Base-by-base conservation (phyloP, 2,329 filamentous ascomycete species). In the Aureobasidium uvarum region DNA sequence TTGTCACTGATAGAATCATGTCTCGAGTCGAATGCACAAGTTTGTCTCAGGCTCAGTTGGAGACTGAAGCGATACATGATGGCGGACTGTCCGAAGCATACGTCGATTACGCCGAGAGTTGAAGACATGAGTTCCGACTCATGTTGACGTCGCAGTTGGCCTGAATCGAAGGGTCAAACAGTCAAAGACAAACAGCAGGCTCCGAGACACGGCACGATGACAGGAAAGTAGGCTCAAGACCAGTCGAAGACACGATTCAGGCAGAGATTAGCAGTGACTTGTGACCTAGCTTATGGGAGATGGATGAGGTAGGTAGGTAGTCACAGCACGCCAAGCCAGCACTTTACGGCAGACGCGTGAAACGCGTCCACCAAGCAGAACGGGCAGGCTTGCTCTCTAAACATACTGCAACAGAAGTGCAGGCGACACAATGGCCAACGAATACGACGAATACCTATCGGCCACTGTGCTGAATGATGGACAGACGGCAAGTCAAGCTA, bases 381-480 rank as follows among this genome's bases (percentile, higher is more conserved):
- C 0, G 31, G 20, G 16, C 10, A 18, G 23, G 31, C 31, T 41
- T 41, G 52, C 14, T 55, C 52, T 25, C 18, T 8, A 7, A 13
- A 41, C n/a, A 13, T 55, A 10, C 1, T n/a, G 13, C 52, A 55
- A 41, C 28, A 41, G 6, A 18, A n/a, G 11, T 39, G 16, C 33
- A 62, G 31, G 46, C 48, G 28, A 52, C 60, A 54, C n/a, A 8
- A 65, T 65, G 63, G 51, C 43, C 10, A 43, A 89, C 55, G 73
- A 79, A 69, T 88, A 91, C 73, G 86, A 82, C 69, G 87, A 86
- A 65, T 94, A 87, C 72, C 84, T 96, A 7, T 89, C 90, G 5
- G 86, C 88, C 70, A 86, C 88, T 72, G 84, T 96, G 66, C 82
- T 96, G 68, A 88, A 86, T 66, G 91, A 96, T 73, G 86, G 88